phyloP scores from a whole-genome alignment of 2,329 filamentous ascomycete species.

The Thielaviopsis populi region DNA sequence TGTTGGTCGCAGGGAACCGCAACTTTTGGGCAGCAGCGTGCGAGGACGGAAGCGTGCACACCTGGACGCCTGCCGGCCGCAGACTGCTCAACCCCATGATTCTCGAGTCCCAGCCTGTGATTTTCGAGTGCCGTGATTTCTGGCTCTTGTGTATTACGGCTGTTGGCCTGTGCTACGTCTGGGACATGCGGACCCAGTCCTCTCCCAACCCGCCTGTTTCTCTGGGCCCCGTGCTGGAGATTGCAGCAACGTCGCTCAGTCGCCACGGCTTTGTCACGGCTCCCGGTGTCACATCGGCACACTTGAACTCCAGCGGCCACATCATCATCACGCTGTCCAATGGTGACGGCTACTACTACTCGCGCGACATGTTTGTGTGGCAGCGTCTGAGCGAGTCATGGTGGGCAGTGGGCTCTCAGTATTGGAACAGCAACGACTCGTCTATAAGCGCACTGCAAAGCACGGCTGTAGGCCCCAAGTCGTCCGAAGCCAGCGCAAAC shows the following conservation, averaged over 20 bases:
- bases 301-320: constrained; percentile 74
- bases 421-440: constrained; percentile 96
- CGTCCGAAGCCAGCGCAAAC: constrained; percentile 26
- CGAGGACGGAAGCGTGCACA: constrained; percentile 78
- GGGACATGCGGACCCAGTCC: constrained; percentile 72
- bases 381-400: constrained; percentile 90
- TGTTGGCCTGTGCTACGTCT: constrained; percentile 79
- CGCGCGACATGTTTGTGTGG: constrained; percentile 74
- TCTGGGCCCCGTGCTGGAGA: constrained; percentile 73
- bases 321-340: constrained; percentile 86
- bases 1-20: constrained; percentile 81
- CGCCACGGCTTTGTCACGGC: constrained; percentile 59
- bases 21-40: constrained; percentile 87
- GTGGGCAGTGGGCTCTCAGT: constrained; percentile 97
- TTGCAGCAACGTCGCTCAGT: constrained; percentile 65
- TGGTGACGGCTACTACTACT: constrained; percentile 87
- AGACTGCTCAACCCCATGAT: constrained; percentile 72
- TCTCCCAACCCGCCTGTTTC: constrained; percentile 83
- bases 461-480: constrained; percentile 45
- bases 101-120: constrained; percentile 83
- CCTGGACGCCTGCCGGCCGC: constrained; percentile 85
- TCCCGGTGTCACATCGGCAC: constrained; percentile 78
- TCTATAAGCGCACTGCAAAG: constrained; percentile 69
- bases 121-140: constrained; percentile 76
- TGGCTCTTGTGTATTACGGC: constrained; percentile 85